A percentile compares a stretch with the other conserved stretches of the same genome.
phyloP scores from a whole-genome alignment of 768 basidiomycete species.

The Pilatotrama ljubarskyi region DNA sequence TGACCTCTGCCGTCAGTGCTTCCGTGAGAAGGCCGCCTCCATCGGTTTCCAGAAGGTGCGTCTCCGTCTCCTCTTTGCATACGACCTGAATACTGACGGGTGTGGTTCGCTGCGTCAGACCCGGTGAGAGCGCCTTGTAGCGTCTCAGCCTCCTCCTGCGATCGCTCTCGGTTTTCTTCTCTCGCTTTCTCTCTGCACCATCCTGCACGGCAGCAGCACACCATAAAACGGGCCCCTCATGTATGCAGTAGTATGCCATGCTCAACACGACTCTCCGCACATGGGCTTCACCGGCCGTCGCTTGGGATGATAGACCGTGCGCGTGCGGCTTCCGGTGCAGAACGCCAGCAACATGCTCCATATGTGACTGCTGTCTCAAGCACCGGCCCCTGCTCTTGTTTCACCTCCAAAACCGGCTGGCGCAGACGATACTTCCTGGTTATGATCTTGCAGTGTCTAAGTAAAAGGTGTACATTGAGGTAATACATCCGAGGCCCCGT shows the following conservation, averaged over 20 bases:
- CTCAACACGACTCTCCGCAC: constrained; percentile 19
- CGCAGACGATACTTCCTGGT: no score
- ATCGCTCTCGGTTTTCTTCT: constrained; percentile 14
- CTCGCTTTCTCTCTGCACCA: constrained; percentile 3
- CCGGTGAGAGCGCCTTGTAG: constrained; percentile 22
- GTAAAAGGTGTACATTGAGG: not conserved
- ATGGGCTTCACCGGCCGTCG: constrained; percentile 5
- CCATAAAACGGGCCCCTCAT: constrained; percentile 18
- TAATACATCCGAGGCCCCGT: constrained; percentile 1
- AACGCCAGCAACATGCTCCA: no score
- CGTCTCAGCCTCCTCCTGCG: not conserved
- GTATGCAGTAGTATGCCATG: constrained; percentile 29
- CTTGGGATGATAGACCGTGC: not conserved
- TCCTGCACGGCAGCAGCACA: constrained; percentile 9
- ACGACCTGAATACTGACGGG: not conserved
- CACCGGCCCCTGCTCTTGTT: no score
- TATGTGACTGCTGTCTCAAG: no score
- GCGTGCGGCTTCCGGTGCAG: no score
- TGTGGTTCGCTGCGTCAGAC: constrained; percentile 14
- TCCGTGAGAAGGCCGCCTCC: constrained; percentile 91
- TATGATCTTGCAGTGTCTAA: not conserved
- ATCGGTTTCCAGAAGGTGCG: constrained; percentile 93
- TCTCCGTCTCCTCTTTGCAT: not conserved
- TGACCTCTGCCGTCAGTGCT: constrained; percentile 97
- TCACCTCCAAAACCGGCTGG: no score